phyloP scores from a whole-genome alignment of 805 yeast genomes.

The Saturnispora dispora region DNA sequence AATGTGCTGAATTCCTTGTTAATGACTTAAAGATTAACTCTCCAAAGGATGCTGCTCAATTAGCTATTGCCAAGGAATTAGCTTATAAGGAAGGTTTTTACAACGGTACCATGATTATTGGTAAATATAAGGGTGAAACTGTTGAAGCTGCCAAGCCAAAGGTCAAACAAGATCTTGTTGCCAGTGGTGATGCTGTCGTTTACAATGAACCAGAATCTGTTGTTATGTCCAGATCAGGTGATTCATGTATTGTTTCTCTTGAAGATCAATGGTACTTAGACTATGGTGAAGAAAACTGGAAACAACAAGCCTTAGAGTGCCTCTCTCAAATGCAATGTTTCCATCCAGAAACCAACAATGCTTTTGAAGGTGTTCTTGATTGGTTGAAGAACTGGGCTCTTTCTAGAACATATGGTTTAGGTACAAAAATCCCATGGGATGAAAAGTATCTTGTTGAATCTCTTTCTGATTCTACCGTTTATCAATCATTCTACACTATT shows the following conservation, averaged over 20 bases:
- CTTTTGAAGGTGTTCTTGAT: slow-evolving; percentile 86
- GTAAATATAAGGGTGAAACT: slow-evolving; percentile 78
- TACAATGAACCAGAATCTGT: slow-evolving; percentile 91
- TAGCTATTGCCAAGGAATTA: slow-evolving; percentile 86
- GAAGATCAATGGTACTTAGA: slow-evolving; percentile 99
- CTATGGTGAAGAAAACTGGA: slow-evolving; percentile 94
- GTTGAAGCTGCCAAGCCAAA: slow-evolving; percentile 88
- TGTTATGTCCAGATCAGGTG: slow-evolving; percentile 93
- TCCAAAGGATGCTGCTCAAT: slow-evolving; percentile 81
- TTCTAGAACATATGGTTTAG: slow-evolving; percentile 92
- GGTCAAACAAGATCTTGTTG: slow-evolving; percentile 75
- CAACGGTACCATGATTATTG: slow-evolving; percentile 73
- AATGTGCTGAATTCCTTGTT: slow-evolving; percentile 76
- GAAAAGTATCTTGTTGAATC: slow-evolving; percentile 88
- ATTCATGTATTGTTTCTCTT: slow-evolving; percentile 89
- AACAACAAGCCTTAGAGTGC: slow-evolving; percentile 69
- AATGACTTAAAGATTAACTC: slow-evolving; percentile 86
- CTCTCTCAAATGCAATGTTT: slow-evolving; percentile 68
- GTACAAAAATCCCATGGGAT: slow-evolving; percentile 96
- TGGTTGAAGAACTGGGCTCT: slow-evolving; percentile 99
- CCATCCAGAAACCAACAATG: slow-evolving; percentile 76
- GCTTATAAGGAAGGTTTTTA: slow-evolving; percentile 97
- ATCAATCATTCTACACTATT: slow-evolving; percentile 91
- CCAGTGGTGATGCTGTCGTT: slow-evolving; percentile 69
- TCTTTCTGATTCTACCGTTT: slow-evolving; percentile 89